A percentile compares a stretch with the other conserved stretches of the same genome.
These are phyloP conservation scores for Aureobasidium sp. DNA, from an alignment of 2,329 filamentous ascomycete species.

Conservation along the genomic window DNA sequence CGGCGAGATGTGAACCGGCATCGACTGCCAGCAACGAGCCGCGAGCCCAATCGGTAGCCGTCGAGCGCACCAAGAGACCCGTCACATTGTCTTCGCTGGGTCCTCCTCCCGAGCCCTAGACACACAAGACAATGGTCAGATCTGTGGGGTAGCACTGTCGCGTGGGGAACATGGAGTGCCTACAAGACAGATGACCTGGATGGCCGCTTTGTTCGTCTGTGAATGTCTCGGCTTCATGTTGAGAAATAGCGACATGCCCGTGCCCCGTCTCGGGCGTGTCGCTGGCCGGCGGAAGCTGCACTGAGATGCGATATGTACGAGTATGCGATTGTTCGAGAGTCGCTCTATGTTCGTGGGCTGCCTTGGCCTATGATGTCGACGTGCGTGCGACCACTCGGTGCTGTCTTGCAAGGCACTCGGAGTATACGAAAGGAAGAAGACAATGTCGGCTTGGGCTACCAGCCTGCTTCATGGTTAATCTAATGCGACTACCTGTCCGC, in stretches of 20 bases:
- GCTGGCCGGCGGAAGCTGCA: neutral
- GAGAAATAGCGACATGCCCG: neutral
- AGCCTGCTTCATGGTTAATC: neutral
- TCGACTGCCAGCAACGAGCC: constrained; percentile 87
- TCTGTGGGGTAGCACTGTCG: neutral
- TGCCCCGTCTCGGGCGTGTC: constrained; percentile 12
- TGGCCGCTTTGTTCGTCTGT: constrained; percentile 28
- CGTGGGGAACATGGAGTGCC: constrained; percentile 18
- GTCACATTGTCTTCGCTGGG: constrained; percentile 86
- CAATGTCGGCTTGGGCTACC: neutral
- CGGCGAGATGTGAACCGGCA: constrained; percentile 79
- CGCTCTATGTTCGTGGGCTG: neutral
- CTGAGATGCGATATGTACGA: neutral
- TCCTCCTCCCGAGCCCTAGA: constrained; percentile 78
- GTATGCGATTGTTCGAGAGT: neutral
- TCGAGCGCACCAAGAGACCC: constrained; percentile 77
- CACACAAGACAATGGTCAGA: constrained; percentile 4
- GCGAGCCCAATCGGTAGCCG: constrained; percentile 68
- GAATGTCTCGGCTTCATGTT: constrained; percentile 6
- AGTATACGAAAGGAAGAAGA: neutral
- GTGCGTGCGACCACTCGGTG: neutral
- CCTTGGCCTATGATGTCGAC: constrained; percentile 1
- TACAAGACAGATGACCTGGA: constrained; percentile 44
- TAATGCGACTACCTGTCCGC: neutral
- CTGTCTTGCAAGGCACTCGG: neutral